These are phyloP conservation scores for Aurantiochytrium sp. DNA, from an alignment of 108 stramenopile species.

Conservation along the genomic window DNA sequence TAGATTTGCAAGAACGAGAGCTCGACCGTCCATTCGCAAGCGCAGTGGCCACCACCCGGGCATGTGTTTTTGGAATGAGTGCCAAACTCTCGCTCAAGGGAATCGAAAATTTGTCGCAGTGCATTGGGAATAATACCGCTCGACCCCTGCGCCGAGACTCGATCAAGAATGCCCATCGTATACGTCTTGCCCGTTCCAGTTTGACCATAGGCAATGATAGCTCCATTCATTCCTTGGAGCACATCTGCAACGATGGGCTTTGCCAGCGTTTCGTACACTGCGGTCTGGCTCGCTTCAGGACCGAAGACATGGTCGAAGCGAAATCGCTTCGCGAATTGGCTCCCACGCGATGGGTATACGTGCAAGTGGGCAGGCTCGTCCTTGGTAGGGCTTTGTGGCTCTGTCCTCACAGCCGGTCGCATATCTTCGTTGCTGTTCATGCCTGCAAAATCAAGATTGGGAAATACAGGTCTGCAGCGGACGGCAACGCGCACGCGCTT, in stretches of 20 bases:
- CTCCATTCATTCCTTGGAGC: not conserved
- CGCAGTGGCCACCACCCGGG: not conserved
- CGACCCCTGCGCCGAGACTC: conserved; percentile 8
- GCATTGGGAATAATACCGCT: conserved; percentile 40
- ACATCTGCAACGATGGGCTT: not conserved
- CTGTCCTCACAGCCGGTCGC: not conserved
- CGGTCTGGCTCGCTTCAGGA: not conserved
- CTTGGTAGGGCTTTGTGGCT: not conserved
- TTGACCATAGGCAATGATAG: conserved; percentile 13
- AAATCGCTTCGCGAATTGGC: not conserved
- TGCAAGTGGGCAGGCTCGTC: not conserved
- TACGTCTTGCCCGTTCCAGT: conserved; percentile 15
- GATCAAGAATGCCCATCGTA: conserved; percentile 33
- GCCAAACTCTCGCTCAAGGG: not conserved
- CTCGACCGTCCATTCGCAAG: not conserved
- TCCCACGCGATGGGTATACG: not conserved
- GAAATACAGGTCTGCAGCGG: not conserved
- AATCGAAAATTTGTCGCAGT: conserved; percentile 40
- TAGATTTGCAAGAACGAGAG: conserved; percentile 54
- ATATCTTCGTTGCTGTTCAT: not conserved
- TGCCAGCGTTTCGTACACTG: not conserved
- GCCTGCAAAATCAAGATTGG: not conserved
- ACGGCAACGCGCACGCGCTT: not conserved
- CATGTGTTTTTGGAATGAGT: not conserved
- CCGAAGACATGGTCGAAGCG: conserved; percentile 3